Evolutionary conservation across 208 protist genomes (phyloP), one percentile per base, ranked within the genome.

Genomic region (Dictyostelium gargantuum): DNA sequence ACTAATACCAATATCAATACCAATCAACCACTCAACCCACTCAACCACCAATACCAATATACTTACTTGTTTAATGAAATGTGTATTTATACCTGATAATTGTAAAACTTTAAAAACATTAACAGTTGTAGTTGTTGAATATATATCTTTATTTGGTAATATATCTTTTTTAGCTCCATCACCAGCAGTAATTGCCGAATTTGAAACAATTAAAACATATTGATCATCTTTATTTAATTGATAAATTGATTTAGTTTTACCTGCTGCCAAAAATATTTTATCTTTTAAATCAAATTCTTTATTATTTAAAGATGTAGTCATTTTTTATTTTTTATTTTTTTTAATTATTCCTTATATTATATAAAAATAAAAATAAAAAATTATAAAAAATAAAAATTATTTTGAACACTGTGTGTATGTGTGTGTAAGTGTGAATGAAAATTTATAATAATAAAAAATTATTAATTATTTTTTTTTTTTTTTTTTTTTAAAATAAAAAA

Each of bases 111-210:
- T 73, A 32, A 93, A 92, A 11, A 85, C 74, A 61, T 94, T 91
- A 38, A 80, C 91, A 8, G 86, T 91, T 11, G 91, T 95, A 32
- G 91, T 44, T 19, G 63, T 94, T 19, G 70, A 76, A 40, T 73
- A 63, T 15, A 89, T 61, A 32, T 58, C 82, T 46, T 93, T 86
- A 19, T 46, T 48, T 72, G 75, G 76, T 35, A 84, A 32, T 4
- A 46, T 46, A 48, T 82, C 63, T 29, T 74, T 74, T 80, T 93
- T 92, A n/a, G 77, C 75, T 29, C 93, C 93, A 40, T 94, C 91
- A 76, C 93, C 93, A 61, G 93, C 93, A 38, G 93, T 94, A 61
- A 94, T 94, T 52, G 82, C 44, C 42, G 80, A 81, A 42, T 94
- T 94, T 54, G 92, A 94, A 15, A 85, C 52, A 44, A 94, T 56